Conservation (phyloP, 768 basidiomycete genomes). For the Boletus sp. region DNA sequence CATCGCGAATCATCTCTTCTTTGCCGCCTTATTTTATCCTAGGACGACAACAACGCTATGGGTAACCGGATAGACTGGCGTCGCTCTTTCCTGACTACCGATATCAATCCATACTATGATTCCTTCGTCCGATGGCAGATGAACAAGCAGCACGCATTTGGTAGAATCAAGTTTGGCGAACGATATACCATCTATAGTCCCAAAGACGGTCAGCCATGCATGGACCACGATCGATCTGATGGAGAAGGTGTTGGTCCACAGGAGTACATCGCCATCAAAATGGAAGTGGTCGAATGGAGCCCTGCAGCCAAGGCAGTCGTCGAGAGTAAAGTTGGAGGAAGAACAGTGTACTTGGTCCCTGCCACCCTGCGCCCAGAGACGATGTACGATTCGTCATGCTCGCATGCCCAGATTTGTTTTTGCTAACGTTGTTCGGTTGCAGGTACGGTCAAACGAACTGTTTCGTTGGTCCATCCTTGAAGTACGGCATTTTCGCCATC, state of each 20-base stretch:
- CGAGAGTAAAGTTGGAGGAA: slow-evolving; percentile 64
- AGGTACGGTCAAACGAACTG: slow-evolving; percentile 99
- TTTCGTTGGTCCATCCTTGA: slow-evolving; percentile 87
- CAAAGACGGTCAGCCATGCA: slow-evolving; percentile 98
- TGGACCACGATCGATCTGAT: slow-evolving; percentile 97
- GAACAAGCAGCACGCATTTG: slow-evolving; percentile 82
- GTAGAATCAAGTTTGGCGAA: slow-evolving; percentile 97
- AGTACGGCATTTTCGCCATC: slow-evolving; percentile 89
- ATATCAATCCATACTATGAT: slow-evolving; percentile 96
- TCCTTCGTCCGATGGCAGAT: slow-evolving; percentile 97
- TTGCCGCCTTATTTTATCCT: neutral
- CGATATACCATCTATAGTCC: slow-evolving; percentile 98
- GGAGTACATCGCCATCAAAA: slow-evolving; percentile 93
- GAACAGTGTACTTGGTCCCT: slow-evolving; percentile 89
- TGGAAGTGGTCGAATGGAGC: slow-evolving; percentile 89
- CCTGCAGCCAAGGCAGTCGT: slow-evolving; percentile 61
- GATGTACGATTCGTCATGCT: slow-evolving; percentile 53
- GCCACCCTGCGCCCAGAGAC: slow-evolving; percentile 96
- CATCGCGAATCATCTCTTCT: neutral
- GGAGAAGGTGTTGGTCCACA: slow-evolving; percentile 95
- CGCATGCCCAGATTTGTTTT: neutral
- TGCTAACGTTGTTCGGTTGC: slow-evolving; percentile 2
- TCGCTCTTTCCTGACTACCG: slow-evolving; percentile 89
- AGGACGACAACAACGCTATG: slow-evolving; percentile 76
- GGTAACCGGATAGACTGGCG: slow-evolving; percentile 99